Evolutionary conservation across 164 flowering plant genomes (phyloP).

Genomic region (Piper longum): DNA sequence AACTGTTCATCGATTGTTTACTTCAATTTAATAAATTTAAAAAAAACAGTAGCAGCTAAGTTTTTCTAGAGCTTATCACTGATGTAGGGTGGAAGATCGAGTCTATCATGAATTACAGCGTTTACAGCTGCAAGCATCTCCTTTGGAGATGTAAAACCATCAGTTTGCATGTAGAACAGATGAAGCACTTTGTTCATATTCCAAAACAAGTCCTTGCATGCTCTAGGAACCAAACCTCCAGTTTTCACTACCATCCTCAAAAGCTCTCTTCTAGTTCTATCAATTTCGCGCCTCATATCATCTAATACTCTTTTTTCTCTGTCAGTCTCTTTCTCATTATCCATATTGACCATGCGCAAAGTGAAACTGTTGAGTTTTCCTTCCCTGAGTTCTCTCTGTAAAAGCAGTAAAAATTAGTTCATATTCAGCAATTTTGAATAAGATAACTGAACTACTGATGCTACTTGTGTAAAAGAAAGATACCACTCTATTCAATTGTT

Average conservation of each 20-base stretch:
- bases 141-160: slow-evolving; percentile 47
- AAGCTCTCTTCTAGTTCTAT: slow-evolving; percentile 39
- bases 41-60: background rate
- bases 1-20: no score
- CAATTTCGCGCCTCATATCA: slow-evolving; percentile 19
- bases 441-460: background rate
- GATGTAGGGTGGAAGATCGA: slow-evolving; percentile 1
- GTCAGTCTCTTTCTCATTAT: slow-evolving; percentile 9
- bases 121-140: slow-evolving; percentile 38
- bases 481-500: background rate
- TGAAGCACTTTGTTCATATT: slow-evolving; percentile 53
- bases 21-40: no score
- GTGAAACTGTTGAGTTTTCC: slow-evolving; percentile 67
- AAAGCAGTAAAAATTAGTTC: background rate
- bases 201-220: slow-evolving; percentile 80
- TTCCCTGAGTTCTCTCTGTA: slow-evolving; percentile 20
- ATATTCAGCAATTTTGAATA: background rate
- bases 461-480: background rate
- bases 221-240: slow-evolving; percentile 46
- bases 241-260: slow-evolving; percentile 41
- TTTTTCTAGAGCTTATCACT: background rate
- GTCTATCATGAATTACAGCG: slow-evolving; percentile 20
- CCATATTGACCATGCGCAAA: slow-evolving; percentile 33
- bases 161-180: slow-evolving; percentile 51
- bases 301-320: slow-evolving; percentile 35